Percentiles rank a stretch among this genome's conserved stretches.
These are phyloP conservation scores for Trypanosoma mega DNA, from an alignment of 208 protist species.

Conservation along the genomic window DNA sequence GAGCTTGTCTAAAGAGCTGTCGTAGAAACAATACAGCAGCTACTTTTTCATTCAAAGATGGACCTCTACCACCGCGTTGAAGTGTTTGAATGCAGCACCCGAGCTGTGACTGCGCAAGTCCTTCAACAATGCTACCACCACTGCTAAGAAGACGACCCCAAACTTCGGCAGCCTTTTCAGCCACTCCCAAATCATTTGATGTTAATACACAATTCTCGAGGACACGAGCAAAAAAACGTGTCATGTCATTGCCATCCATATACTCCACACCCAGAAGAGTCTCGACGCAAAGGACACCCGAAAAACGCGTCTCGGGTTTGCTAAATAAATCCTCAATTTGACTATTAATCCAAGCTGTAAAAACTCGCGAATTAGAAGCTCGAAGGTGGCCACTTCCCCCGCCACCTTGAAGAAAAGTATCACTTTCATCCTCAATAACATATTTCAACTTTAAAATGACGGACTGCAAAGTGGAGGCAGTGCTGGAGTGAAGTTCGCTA, in stretches of 20 bases:
- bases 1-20: conserved; percentile 68
- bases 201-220: conserved; percentile 62
- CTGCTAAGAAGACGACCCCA: conserved; percentile 80
- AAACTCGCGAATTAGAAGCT: conserved; percentile 40
- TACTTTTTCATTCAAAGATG: conserved; percentile 32
- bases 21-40: conserved; percentile 69
- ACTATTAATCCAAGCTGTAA: conserved; percentile 70
- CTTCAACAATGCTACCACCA: conserved; percentile 69
- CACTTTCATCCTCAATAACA: conserved; percentile 85
- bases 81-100: conserved; percentile 55
- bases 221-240: conserved; percentile 64
- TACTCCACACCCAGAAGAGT: conserved; percentile 78
- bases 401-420: conserved; percentile 73
- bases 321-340: conserved; percentile 76
- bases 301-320: conserved; percentile 51
- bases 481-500: conserved; percentile 48
- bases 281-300: conserved; percentile 64
- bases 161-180: conserved; percentile 60
- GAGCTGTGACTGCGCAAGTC: conserved; percentile 67
- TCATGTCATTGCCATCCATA: conserved; percentile 74
- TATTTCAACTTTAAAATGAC: conserved; percentile 82
- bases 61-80: conserved; percentile 28
- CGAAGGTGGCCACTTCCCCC: conserved; percentile 38
- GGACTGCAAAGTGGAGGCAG: conserved; percentile 46
- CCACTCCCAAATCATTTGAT: conserved; percentile 32